A percentile compares a stretch with the other conserved stretches of the same genome.
Conservation (phyloP, 116 monocot species). For the Iris pallida region DNA sequence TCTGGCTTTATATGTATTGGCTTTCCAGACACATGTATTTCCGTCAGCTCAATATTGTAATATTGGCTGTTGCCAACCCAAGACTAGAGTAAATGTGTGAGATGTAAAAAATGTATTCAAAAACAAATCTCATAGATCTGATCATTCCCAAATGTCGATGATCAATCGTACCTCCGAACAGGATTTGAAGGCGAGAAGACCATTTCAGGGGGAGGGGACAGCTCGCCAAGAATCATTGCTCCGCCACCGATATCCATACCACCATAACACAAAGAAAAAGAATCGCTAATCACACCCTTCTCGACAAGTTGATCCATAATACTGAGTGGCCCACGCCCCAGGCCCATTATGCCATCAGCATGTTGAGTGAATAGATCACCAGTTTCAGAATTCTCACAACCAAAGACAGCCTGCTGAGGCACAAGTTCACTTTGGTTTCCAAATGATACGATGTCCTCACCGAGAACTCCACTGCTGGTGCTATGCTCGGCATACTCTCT, state of each 20-base stretch:
- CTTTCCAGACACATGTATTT: constrained; percentile 75
- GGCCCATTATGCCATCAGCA: constrained; percentile 98
- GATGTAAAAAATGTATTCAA: constrained; percentile 51
- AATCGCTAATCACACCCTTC: constrained; percentile 78
- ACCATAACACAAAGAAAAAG: constrained; percentile 96
- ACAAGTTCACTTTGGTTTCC: constrained; percentile 67
- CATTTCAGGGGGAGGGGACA: constrained; percentile 72
- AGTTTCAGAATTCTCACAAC: constrained; percentile 94
- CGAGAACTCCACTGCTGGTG: constrained; percentile 93
- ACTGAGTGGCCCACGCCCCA: constrained; percentile 90
- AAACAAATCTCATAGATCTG: constrained; percentile 9
- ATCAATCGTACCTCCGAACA: constrained; percentile 61
- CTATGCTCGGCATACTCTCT: constrained; percentile 98
- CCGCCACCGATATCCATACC: constrained; percentile 99
- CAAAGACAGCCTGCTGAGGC: constrained; percentile 81
- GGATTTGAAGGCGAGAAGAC: constrained; percentile 79
- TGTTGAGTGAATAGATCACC: constrained; percentile 96
- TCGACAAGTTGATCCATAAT: constrained; percentile 95
- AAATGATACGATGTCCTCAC: constrained; percentile 83
- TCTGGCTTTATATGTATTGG: constrained; percentile 50
- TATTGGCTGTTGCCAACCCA: constrained; percentile 87
- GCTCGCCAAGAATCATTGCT: constrained; percentile 92
- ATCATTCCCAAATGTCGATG: neutral
- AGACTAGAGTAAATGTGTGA: constrained; percentile 64
- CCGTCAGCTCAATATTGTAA: constrained; percentile 97